Conservation (phyloP, 176 grass and related monocot species). For the Phoenix dactylifera region DNA sequence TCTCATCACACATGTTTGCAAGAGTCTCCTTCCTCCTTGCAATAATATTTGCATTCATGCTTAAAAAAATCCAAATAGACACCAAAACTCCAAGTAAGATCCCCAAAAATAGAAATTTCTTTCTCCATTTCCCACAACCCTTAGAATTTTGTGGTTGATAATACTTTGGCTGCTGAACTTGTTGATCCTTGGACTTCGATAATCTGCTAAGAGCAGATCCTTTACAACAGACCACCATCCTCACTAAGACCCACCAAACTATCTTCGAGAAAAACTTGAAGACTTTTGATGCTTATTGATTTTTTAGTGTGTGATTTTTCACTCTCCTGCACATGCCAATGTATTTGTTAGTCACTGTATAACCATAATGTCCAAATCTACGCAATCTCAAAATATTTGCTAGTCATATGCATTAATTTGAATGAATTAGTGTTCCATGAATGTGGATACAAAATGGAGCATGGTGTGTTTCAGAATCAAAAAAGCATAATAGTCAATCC, state of each 20-base stretch:
- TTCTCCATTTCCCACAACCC: conserved; percentile 49
- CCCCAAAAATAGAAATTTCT: conserved; percentile 49
- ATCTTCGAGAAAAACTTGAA: too few relatives aligned
- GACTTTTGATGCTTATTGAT: too few relatives aligned
- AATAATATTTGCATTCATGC: conserved; percentile 48
- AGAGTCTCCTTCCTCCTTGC: conserved; percentile 61
- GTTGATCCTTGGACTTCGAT: conserved; percentile 22
- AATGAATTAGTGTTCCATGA: too few relatives aligned
- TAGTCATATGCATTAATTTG: too few relatives aligned
- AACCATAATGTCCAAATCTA: too few relatives aligned
- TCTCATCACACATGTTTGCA: conserved; percentile 68
- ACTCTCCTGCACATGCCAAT: too few relatives aligned
- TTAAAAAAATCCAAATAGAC: conserved; percentile 57
- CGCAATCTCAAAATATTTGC: too few relatives aligned
- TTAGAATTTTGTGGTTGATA: conserved; percentile 23
- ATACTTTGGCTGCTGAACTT: conserved; percentile 30
- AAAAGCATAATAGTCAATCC: too few relatives aligned
- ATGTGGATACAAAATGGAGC: too few relatives aligned
- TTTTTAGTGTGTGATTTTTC: too few relatives aligned
- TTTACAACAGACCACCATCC: conserved; percentile 20
- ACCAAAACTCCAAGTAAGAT: conserved; percentile 43
- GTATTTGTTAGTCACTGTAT: too few relatives aligned
- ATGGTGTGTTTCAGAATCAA: too few relatives aligned
- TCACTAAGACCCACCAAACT: conserved; percentile 11
- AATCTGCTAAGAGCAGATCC: conserved; percentile 27